Evolutionary conservation across 2,329 filamentous ascomycete genomes (phyloP), one percentile per base, ranked within the genome.

Genomic region (Microcera coccophila): DNA sequence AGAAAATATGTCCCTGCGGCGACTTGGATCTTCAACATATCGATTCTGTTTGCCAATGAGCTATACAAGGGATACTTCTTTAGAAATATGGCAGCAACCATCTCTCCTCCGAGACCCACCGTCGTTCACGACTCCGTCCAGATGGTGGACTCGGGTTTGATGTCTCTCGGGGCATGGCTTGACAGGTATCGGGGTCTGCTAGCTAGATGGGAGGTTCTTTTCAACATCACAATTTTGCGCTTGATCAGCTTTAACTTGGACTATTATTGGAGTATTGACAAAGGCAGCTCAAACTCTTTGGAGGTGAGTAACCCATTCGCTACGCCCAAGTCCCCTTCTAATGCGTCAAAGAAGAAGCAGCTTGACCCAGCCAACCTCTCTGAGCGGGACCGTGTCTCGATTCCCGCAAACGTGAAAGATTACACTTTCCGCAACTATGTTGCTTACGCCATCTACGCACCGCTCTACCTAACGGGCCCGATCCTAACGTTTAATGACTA

Each of bases 401-500:
- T 85, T 31, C 82, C 93, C 1, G 89, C 90, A 4, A 76, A 81
- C 36, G 65, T 78, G 1, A 65, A 70, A 20, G 86, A 94, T 60
- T 98, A 81, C 61, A 81, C 71, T 18, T 89, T 93, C 67, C 81
- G 84, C 51, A 95, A 94, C 67, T 97, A 95, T 65, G 62, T 96
- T 35, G 90, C 87, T 34, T 98, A 96, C 63, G 73, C 83, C 29
- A 79, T 97, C 45, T 98, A 98, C 62, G 89, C 90, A 2, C 93
- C 93, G 1, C 78, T 98, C 1, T 98, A 97, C 65, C 77, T 98
- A 22, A 81, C 90, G 0, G 93, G 93, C 0, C 93, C 93, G 1
- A 95, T 98, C 58, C 64, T 98, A 48, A 97, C 90, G 11, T 98
- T 97, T 73, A 98, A 98, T 67, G 94, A 98, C 71, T 98, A 93